Evolutionary conservation across 1,139 yeast species (phyloP).

Genomic region (Suhomyces chickasaworum): DNA sequence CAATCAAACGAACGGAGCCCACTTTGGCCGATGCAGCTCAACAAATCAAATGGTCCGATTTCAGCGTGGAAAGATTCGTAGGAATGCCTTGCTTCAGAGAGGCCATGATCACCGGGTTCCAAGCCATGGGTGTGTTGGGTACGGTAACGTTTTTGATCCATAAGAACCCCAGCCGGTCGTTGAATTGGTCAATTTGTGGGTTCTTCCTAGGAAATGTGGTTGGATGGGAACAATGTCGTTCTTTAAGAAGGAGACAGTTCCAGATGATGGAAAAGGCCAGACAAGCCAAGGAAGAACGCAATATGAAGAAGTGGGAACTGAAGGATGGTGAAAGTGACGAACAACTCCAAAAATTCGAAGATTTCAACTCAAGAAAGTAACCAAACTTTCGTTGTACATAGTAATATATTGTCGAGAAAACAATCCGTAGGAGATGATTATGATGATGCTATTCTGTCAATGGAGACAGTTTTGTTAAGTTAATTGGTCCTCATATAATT

Average conservation of each 20-base stretch:
- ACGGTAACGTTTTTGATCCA: constrained; percentile 71
- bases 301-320: constrained; percentile 30
- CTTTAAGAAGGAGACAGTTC: constrained; percentile 62
- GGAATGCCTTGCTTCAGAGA: constrained; percentile 87
- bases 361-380: constrained; percentile 18
- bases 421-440: too few species aligned
- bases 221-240: constrained; percentile 93
- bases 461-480: too few species aligned
- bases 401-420: background rate
- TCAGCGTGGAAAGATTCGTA: constrained; percentile 54
- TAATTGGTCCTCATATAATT: too few species aligned
- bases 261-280: constrained; percentile 65
- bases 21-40: constrained; percentile 36
- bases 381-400: background rate
- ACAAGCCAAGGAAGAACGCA: constrained; percentile 46
- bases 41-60: constrained; percentile 48
- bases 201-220: constrained; percentile 76
- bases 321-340: constrained; percentile 24
- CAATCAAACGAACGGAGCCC: constrained; percentile 21
- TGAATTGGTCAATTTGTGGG: constrained; percentile 86
- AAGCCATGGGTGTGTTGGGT: constrained; percentile 80
- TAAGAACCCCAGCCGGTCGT: constrained; percentile 59
- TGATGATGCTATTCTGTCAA: too few species aligned
- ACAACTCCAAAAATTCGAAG: constrained; percentile 33
- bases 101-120: constrained; percentile 84